Evolutionary conservation across 441 rosid genomes (phyloP), one percentile per base, ranked within the genome.

Genomic region (Raphanus hybrid): DNA sequence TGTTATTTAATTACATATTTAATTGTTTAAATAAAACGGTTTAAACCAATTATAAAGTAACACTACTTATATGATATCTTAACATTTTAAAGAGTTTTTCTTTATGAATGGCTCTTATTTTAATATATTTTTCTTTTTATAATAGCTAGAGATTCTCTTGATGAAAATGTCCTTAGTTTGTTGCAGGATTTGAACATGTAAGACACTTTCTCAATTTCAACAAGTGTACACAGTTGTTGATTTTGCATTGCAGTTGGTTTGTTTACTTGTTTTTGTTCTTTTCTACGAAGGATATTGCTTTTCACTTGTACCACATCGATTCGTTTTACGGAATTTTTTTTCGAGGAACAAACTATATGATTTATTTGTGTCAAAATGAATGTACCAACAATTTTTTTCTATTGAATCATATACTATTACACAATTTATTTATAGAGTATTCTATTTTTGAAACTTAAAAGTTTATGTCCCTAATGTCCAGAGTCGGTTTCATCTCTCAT

Each of bases 381-480:
- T 23, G 32, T 29, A 29, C 32, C 32, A 29, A 29, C 32, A 29
- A 3, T 29, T 29, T 29, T 29, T 29, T 6, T 59, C 48, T 62
- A 48, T n/a, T n/a, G n/a, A n/a, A n/a, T n/a, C n/a, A n/a, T n/a
- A n/a, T n/a, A n/a, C n/a, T n/a, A n/a, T 6, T n/a, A 43, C 54
- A 48, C 15, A 48, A n/a, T 12, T 48, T 48, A 11, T 43, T 43
- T 10, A 43, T 1, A 43, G 32, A 32, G 35, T 20, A 73, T 73
- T 15, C 14, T 67, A 60, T 14, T 68, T n/a, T 12, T 32, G 68
- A 26, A 16, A 59, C 62, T 67, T 68, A 48, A 35, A 48, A 35
- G 20, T 61, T 14, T 14, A 75, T 69, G 57, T 37, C 69, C 74
- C 63, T 69, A 55, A 6, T 55, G 63, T 69, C 73, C 23, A n/a